Conservation (phyloP, 164 flowering plant species). For the Sedum album region DNA sequence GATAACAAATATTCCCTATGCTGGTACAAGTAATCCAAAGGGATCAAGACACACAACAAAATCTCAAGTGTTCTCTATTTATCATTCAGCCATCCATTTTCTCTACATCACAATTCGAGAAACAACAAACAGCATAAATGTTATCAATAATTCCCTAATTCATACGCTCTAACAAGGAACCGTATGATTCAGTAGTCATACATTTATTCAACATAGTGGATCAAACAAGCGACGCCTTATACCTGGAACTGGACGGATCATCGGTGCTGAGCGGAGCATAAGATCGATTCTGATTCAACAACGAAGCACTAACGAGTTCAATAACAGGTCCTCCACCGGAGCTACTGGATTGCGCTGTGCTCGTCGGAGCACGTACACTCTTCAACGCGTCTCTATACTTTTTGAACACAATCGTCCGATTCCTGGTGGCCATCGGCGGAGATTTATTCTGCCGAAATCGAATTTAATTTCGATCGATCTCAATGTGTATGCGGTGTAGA, state of each 20-base stretch:
- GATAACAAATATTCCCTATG: too few species aligned
- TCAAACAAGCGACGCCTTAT: too few species aligned
- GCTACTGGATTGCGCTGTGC: constrained; percentile 24
- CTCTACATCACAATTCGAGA: background rate
- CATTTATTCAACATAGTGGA: too few species aligned
- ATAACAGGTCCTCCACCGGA: constrained; percentile 47
- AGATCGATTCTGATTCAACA: constrained; percentile 34
- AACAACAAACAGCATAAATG: background rate
- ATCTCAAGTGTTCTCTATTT: too few species aligned
- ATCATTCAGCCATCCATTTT: too few species aligned
- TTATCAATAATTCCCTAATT: too few species aligned
- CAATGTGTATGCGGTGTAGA: background rate
- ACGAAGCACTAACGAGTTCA: constrained; percentile 41
- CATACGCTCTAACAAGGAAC: background rate
- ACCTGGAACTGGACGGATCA: constrained; percentile 46
- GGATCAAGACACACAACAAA: too few species aligned
- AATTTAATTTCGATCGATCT: background rate
- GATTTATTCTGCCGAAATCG: background rate
- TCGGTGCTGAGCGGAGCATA: constrained; percentile 64
- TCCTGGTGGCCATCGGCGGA: constrained; percentile 60
- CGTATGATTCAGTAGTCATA: background rate
- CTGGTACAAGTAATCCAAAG: too few species aligned
- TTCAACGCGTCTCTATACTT: constrained; percentile 71
- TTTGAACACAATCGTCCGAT: constrained; percentile 48
- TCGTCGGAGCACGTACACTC: constrained; percentile 52